Evolutionary conservation across 495 filamentous ascomycete species (phyloP).

Genomic region (Pyrenula aspistea): DNA sequence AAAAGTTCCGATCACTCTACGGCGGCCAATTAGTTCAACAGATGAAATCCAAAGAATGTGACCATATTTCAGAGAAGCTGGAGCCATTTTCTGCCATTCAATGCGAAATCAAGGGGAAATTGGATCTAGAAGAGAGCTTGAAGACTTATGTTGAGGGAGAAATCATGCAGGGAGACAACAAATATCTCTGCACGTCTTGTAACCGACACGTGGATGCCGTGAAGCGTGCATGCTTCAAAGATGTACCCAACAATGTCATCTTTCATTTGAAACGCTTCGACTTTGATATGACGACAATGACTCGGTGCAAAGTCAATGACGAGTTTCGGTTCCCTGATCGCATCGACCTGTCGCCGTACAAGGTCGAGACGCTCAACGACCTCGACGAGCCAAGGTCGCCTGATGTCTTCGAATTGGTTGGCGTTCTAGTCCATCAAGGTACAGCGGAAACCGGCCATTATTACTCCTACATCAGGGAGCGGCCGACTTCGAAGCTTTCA

Average conservation of each 20-base stretch:
- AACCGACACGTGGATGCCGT: conserved; percentile 87
- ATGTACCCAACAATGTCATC: conserved; percentile 87
- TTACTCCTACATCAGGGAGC: conserved; percentile 85
- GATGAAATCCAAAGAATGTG: conserved; percentile 86
- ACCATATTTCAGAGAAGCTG: conserved; percentile 79
- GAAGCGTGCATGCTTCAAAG: conserved; percentile 84
- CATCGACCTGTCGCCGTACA: conserved; percentile 89
- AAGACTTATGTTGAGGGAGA: conserved; percentile 92
- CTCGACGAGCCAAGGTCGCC: conserved; percentile 32
- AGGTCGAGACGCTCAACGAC: conserved; percentile 70
- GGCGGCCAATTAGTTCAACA: conserved; percentile 89
- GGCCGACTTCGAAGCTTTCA: conserved; percentile 39
- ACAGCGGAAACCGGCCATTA: conserved; percentile 95
- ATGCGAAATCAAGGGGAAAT: conserved; percentile 93
- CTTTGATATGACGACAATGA: conserved; percentile 75
- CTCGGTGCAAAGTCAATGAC: conserved; percentile 91
- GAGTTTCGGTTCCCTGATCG: conserved; percentile 72
- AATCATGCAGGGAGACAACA: conserved; percentile 96
- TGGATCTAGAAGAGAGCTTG: conserved; percentile 70
- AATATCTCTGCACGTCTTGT: conserved; percentile 88
- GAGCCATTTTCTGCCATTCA: conserved; percentile 94
- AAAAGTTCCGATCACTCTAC: conserved; percentile 70
- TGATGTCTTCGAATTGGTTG: conserved; percentile 86
- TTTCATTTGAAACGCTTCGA: conserved; percentile 96
- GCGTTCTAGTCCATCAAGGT: conserved; percentile 83